phyloP scores from a whole-genome alignment of 805 yeast genomes.

The Myxozyma neotropica region DNA sequence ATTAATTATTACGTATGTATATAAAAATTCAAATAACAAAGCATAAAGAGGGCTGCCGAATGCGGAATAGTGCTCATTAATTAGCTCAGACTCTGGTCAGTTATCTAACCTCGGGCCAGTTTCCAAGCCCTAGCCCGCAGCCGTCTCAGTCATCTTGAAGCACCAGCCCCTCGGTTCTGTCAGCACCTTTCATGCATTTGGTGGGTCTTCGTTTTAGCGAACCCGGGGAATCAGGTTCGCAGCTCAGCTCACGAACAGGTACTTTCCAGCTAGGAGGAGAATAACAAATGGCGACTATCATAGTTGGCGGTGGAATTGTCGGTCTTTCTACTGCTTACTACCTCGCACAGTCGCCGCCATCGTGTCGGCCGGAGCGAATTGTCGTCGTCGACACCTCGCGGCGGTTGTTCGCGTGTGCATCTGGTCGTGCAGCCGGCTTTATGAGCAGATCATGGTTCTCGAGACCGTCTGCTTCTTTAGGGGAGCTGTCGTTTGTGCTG shows the following conservation, averaged over 20 bases:
- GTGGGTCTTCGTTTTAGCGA: background rate
- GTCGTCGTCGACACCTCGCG: slow-evolving; percentile 31
- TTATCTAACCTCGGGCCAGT: no score
- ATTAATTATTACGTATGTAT: no score
- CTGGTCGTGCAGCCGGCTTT: slow-evolving; percentile 36
- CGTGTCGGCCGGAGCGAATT: slow-evolving; percentile 12
- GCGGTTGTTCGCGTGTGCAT: slow-evolving; percentile 32
- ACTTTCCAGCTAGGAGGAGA: background rate
- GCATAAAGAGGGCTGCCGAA: no score
- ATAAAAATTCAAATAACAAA: no score
- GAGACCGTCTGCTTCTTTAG: slow-evolving; percentile 23
- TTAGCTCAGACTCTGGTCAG: no score
- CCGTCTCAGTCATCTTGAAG: no score
- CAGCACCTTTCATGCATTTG: background rate
- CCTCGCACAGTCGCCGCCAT: slow-evolving; percentile 11
- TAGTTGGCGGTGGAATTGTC: slow-evolving; percentile 35
- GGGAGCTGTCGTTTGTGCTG: slow-evolving; percentile 31
- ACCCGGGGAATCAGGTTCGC: background rate
- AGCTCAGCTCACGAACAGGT: no score
- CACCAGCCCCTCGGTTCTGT: background rate
- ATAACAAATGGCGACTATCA: slow-evolving; percentile 27
- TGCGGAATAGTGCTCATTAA: no score
- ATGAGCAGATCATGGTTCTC: slow-evolving; percentile 32
- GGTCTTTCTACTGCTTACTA: slow-evolving; percentile 35
- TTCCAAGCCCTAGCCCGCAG: background rate